Percentiles rank a stretch among this genome's conserved stretches.
Evolutionary conservation across 768 basidiomycete species (phyloP).

Genomic region (Crepidotus variabilis): DNA sequence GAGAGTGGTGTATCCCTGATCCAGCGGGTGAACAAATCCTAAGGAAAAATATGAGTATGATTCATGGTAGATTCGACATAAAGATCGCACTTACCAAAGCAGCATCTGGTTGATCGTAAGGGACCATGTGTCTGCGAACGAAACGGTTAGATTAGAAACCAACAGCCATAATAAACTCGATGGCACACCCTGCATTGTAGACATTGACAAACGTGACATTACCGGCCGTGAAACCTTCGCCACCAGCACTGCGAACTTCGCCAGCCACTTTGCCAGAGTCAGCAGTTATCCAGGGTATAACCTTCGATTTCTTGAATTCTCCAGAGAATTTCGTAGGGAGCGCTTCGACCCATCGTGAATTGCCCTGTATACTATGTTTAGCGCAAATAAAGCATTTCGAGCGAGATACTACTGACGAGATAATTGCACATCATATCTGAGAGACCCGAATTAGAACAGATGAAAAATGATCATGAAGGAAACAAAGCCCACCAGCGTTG

Average conservation of each 20-base stretch:
- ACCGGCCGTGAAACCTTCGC: constrained; percentile 60
- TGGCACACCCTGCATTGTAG: constrained; percentile 70
- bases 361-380: constrained; percentile 48
- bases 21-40: constrained; percentile 50
- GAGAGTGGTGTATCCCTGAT: constrained; percentile 47
- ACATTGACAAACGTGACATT: constrained; percentile 81
- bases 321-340: constrained; percentile 59
- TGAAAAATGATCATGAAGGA: background rate
- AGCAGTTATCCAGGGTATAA: constrained; percentile 55
- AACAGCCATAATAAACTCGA: background rate
- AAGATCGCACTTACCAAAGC: constrained; percentile 52
- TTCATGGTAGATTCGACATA: background rate
- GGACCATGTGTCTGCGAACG: constrained; percentile 75
- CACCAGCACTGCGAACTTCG: constrained; percentile 66
- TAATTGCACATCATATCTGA: constrained; percentile 88
- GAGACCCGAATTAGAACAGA: constrained; percentile 12
- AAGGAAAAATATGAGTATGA: background rate
- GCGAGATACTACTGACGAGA: constrained; percentile 38
- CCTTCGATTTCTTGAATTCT: constrained; percentile 51
- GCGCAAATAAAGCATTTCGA: background rate
- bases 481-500: constrained; percentile 55
- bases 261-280: constrained; percentile 57
- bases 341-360: constrained; percentile 69
- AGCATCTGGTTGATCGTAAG: constrained; percentile 86
- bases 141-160: background rate